Evolutionary conservation across 129 eudicot genomes (phyloP).

Genomic region (Helianthus tuberosus): DNA sequence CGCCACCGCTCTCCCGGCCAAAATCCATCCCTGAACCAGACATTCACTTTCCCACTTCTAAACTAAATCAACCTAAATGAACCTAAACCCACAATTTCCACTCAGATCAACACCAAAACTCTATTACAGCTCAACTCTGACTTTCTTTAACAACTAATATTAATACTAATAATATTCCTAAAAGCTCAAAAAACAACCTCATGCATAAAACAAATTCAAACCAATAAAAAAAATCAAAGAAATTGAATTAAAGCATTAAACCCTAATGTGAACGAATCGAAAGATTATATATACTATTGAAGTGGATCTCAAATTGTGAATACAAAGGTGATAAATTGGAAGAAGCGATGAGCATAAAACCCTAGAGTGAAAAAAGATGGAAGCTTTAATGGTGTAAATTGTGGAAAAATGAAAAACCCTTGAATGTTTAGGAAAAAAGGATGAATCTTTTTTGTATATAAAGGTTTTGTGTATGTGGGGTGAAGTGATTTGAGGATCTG

Average conservation of each 20-base stretch:
- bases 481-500: constrained; percentile 36
- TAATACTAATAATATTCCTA: background rate
- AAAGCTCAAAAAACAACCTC: constrained; percentile 1
- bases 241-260: constrained; percentile 2
- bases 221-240: background rate
- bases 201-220: constrained; percentile 4
- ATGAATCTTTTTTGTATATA: constrained; percentile 14
- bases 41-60: constrained; percentile 40
- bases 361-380: constrained; percentile 29
- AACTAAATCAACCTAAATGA: background rate
- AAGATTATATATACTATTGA: background rate
- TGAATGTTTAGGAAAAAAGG: background rate
- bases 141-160: constrained; percentile 5
- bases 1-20: constrained; percentile 52
- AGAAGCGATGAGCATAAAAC: constrained; percentile 27
- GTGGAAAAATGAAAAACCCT: constrained; percentile 25
- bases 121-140: background rate
- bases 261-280: constrained; percentile 27
- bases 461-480: constrained; percentile 24
- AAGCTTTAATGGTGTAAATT: constrained; percentile 16
- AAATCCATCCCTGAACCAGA: constrained; percentile 63
- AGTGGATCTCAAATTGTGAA: constrained; percentile 22
- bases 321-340: background rate
- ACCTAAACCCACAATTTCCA: constrained; percentile 7
- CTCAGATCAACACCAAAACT: constrained; percentile 22